A percentile compares a stretch with the other conserved stretches of the same genome.
Evolutionary conservation across 305 asterid genomes (phyloP).

Genomic region (Fraxinus paxiana): DNA sequence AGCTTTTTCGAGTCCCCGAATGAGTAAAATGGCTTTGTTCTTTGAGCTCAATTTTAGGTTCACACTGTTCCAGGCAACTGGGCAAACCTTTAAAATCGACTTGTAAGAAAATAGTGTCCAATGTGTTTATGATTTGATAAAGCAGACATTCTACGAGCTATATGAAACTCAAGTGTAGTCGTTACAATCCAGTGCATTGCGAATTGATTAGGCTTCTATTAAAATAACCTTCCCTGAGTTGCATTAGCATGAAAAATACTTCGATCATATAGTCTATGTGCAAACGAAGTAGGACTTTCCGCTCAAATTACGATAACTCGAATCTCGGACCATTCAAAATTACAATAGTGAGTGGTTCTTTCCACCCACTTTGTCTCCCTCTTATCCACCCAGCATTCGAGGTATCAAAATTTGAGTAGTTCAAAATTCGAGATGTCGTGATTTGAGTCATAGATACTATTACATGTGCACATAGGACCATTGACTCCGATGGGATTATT

Average conservation of each 20-base stretch:
- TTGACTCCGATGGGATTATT: background rate
- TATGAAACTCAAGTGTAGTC: background rate
- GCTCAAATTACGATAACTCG: background rate
- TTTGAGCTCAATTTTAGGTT: background rate
- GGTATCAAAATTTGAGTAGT: background rate
- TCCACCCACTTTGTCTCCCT: background rate
- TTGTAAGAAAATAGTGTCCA: background rate
- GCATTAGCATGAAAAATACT: background rate
- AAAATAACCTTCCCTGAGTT: background rate
- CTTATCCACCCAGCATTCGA: background rate
- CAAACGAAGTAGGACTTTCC: background rate
- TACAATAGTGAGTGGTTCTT: background rate
- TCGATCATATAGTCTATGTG: background rate
- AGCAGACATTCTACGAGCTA: background rate
- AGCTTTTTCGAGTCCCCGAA: background rate
- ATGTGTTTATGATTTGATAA: background rate
- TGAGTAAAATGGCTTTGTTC: background rate
- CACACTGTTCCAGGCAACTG: background rate
- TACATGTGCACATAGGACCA: background rate
- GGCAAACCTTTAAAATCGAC: background rate
- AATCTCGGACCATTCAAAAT: background rate
- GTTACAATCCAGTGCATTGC: background rate
- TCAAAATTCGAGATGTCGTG: background rate
- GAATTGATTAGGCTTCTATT: background rate
- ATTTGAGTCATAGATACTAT: background rate